Evolutionary conservation across 495 filamentous ascomycete genomes (phyloP), one percentile per base, ranked within the genome.

Genomic region (Aspergillus biplanus): DNA sequence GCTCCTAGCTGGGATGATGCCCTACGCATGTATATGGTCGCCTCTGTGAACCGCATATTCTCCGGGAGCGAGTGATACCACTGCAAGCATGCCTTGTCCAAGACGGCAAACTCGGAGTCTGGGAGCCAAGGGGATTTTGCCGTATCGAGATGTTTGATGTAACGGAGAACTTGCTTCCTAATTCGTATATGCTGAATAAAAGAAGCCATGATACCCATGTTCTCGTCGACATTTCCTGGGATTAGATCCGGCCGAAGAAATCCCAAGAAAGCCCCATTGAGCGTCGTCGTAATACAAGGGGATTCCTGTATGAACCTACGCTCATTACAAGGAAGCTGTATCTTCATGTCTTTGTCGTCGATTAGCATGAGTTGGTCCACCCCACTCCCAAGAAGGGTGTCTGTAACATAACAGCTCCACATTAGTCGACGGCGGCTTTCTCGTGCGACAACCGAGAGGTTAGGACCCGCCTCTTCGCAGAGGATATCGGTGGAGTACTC

Each of bases 381-480:
- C 12, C 73, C 73, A 15, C 72, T 75, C 6, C 74, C 72, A 7
- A 75, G 70, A 8, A 75, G 71, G 3, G 73, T 68, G 64, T 78
- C 75, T 57, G 75, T 71, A 33, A 78, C 69, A 58, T 76, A 78
- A 34, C 74, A 76, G 48, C 72, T 72, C 75, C 75, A 78, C 71
- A 76, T 76, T 11, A 78, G 58, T 0, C 75, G 66, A n/a, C 75
- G 68, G 1, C 75, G 71, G 8, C 65, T 69, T 57, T 78, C 75
- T 32, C 67, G 68, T 27, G 61, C 69, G 2, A 69, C 68, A 0
- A 66, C 59, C 5, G 69, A 68, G 9, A 64, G 71, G 5, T 67
- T 65, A 9, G 56, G 37, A 6, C 50, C 66, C 7, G 42, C 11
- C 11, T 72, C 69, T 13, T 66, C 58, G 42, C 75, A 76, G 2